Evolutionary conservation across 2,329 filamentous ascomycete species (phyloP), one percentile per base, ranked within the genome.

Genomic region (Colletotrichum ledebouriae): DNA sequence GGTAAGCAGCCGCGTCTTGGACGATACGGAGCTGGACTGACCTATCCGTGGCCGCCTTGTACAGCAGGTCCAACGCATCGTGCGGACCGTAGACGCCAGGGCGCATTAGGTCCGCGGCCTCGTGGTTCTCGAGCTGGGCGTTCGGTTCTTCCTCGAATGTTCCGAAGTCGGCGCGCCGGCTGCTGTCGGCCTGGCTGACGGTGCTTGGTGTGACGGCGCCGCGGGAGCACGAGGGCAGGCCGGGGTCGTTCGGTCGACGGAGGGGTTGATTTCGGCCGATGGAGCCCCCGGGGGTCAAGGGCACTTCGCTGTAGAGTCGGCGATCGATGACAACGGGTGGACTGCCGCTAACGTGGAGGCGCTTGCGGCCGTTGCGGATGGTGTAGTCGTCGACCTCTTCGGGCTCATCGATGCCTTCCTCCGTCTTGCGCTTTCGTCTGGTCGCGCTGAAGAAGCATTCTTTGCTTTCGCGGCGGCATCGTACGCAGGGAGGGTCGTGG

Each of bases 401-500:
- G 52, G 76, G 77, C 65, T 84, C 82, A 64, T 80, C 80, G 60
- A 83, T 74, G 74, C 82, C 87, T 72, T 92, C 84, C 73, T 85
- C 88, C 55, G 86, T 86, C 85, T 96, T 97, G 77, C 94, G 89
- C 89, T 98, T 98, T 76, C 96, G 90, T 58, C 96, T 88, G 37
- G 94, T 98, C 20, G 94, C 93, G 71, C 94, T 97, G 84, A 99
- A 99, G 86, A 92, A 97, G 84, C 96, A 99, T 75, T 97, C 92
- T 79, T 98, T 98, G 82, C 91, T 94, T 84, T 99, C 96, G 73
- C 96, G 90, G 60, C 94, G 91, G 78, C 96, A 99, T 76, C 96
- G 90, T 68, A 95, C 92, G 79, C 96, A 99, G 2, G 96, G 96
- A 63, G 95, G 95, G 74, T 97, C 94, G 79, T 94, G 90, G 25